phyloP scores from a whole-genome alignment of 2,329 filamentous ascomycete genomes.

The Colletotrichum scovillei region DNA sequence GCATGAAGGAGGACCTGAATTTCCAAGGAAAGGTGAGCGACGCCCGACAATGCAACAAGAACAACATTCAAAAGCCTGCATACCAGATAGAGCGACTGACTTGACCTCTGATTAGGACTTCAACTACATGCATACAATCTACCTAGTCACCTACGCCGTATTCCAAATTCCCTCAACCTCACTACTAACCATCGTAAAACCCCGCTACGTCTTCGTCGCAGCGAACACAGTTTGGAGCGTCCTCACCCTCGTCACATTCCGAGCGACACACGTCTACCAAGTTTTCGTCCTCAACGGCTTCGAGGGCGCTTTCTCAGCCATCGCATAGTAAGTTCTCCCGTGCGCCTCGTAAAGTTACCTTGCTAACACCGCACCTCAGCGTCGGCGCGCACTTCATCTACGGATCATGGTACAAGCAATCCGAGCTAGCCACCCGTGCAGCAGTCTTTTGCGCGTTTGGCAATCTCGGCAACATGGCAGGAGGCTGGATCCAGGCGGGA shows the following conservation, averaged over 20 bases:
- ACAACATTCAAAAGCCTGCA: no score
- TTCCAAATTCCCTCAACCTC: slow-evolving; percentile 57
- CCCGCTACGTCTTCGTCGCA: slow-evolving; percentile 39
- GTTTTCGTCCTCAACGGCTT: slow-evolving; percentile 56
- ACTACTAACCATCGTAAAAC: slow-evolving; percentile 37
- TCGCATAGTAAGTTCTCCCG: slow-evolving; percentile 49
- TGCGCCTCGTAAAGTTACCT: not conserved
- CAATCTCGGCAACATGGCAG: slow-evolving; percentile 55
- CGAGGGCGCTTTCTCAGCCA: slow-evolving; percentile 55
- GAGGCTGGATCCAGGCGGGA: slow-evolving; percentile 57
- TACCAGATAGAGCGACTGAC: not conserved
- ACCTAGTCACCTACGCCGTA: slow-evolving; percentile 54
- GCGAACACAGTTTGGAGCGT: slow-evolving; percentile 57
- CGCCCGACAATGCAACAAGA: not conserved
- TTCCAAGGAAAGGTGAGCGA: slow-evolving; percentile 46
- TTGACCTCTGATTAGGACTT: slow-evolving; percentile 41
- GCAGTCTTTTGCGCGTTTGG: slow-evolving; percentile 55
- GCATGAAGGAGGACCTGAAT: slow-evolving; percentile 50
- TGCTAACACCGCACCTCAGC: slow-evolving; percentile 41
- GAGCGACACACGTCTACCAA: slow-evolving; percentile 54
- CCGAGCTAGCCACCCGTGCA: slow-evolving; percentile 53
- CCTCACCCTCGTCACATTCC: slow-evolving; percentile 55
- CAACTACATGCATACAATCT: slow-evolving; percentile 50
- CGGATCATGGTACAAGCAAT: slow-evolving; percentile 56
- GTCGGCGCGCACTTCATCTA: slow-evolving; percentile 56